phyloP scores from a whole-genome alignment of 352 stramenopile genomes.

The Pythium vanterpoolii region DNA sequence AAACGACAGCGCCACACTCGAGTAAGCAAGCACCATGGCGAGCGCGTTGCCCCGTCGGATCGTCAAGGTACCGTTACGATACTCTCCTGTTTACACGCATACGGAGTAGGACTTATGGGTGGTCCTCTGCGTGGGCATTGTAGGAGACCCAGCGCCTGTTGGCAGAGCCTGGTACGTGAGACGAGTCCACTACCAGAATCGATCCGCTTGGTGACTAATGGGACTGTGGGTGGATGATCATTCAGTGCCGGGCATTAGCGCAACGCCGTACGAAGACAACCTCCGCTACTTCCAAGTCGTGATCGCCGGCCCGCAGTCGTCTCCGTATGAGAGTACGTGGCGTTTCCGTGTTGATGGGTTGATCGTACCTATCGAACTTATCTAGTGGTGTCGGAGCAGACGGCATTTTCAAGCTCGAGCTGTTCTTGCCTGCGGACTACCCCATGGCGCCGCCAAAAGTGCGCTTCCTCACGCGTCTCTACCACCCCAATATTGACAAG shows the following conservation, averaged over 20 bases:
- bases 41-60: constrained; percentile 67
- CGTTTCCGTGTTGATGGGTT: neutral
- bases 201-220: neutral
- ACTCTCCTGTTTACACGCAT: neutral
- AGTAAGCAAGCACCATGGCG: constrained; percentile 30
- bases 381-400: constrained; percentile 31
- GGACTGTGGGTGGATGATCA: constrained; percentile 9
- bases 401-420: constrained; percentile 94
- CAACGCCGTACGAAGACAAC: constrained; percentile 97
- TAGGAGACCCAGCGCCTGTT: constrained; percentile 95
- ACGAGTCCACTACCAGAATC: neutral
- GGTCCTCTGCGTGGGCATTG: neutral
- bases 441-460: constrained; percentile 97
- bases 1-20: neutral
- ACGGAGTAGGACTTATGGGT: neutral
- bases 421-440: constrained; percentile 97
- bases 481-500: constrained; percentile 99
- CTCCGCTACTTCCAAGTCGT: constrained; percentile 97
- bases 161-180: constrained; percentile 78
- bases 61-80: constrained; percentile 46
- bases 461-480: constrained; percentile 98
- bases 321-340: constrained; percentile 91
- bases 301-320: constrained; percentile 95
- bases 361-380: neutral
- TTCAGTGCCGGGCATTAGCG: constrained; percentile 92